Conservation (phyloP, 495 filamentous ascomycete genomes). For the Cercophora scortea region DNA sequence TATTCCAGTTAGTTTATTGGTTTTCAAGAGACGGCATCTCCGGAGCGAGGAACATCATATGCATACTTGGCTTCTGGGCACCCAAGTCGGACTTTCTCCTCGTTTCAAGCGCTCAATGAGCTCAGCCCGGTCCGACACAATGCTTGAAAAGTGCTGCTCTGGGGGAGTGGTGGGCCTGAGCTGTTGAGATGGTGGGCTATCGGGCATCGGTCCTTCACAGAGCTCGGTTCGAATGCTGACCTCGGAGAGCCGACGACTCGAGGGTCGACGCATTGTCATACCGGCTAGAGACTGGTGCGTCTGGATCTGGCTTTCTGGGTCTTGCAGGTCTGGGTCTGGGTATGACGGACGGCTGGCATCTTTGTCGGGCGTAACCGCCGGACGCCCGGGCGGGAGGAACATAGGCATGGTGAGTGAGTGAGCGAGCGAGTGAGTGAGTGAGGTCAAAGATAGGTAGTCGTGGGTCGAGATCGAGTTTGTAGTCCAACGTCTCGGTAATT, state of each 20-base stretch:
- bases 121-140: constrained; percentile 56
- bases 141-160: constrained; percentile 14
- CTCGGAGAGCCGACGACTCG: constrained; percentile 33
- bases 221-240: constrained; percentile 49
- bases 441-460: too few relatives aligned
- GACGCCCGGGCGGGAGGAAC: too few relatives aligned
- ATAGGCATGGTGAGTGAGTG: too few relatives aligned
- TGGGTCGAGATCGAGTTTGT: too few relatives aligned
- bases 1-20: constrained; percentile 9
- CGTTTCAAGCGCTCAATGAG: constrained; percentile 81
- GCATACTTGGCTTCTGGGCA: constrained; percentile 57
- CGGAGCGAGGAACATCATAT: constrained; percentile 37
- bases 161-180: constrained; percentile 20
- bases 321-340: too few relatives aligned
- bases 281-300: too few relatives aligned
- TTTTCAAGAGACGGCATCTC: not conserved
- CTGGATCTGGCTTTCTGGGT: too few relatives aligned
- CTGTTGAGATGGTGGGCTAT: constrained; percentile 20
- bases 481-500: too few relatives aligned
- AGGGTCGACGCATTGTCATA: constrained; percentile 11
- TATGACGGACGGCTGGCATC: too few relatives aligned
- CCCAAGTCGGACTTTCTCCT: constrained; percentile 71
- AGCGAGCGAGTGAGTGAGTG: too few relatives aligned
- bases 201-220: constrained; percentile 46
- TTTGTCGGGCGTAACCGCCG: too few relatives aligned